Evolutionary conservation across 495 filamentous ascomycete genomes (phyloP).

Genomic region (Penicillium malachiteum): DNA sequence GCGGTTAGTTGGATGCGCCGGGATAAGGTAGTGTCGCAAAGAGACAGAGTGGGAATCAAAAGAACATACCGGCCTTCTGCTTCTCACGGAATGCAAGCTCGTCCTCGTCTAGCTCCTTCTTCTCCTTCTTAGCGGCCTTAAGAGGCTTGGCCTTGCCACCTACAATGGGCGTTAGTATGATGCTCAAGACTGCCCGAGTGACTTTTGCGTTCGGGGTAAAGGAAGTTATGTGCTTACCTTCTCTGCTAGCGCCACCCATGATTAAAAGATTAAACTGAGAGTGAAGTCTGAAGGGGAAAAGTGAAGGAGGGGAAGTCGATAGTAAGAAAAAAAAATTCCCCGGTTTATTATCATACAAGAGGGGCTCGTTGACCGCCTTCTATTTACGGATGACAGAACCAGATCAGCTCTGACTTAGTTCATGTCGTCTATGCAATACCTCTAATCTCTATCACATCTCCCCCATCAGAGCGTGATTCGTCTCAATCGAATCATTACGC

Average conservation of each 20-base stretch:
- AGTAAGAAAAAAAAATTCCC: conserved; percentile 21
- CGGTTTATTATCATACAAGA: conserved; percentile 4
- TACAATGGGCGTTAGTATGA: conserved; percentile 27
- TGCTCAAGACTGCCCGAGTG: background rate
- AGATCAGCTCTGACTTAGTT: background rate
- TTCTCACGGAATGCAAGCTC: conserved; percentile 73
- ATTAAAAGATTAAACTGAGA: conserved; percentile 18
- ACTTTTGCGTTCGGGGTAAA: background rate
- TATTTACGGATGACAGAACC: background rate
- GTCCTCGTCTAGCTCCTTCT: conserved; percentile 74
- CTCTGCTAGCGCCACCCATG: conserved; percentile 70
- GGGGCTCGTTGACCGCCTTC: conserved; percentile 12
- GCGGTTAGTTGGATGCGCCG: background rate
- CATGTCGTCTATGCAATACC: background rate
- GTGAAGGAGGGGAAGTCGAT: conserved; percentile 6
- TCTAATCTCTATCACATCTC: background rate
- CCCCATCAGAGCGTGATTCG: background rate
- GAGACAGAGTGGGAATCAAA: too few species aligned
- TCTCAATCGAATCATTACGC: background rate
- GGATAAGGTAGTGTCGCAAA: too few species aligned
- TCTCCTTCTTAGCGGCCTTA: conserved; percentile 75
- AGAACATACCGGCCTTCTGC: conserved; percentile 64
- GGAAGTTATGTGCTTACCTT: conserved; percentile 42
- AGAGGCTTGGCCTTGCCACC: conserved; percentile 85
- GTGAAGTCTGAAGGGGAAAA: conserved; percentile 9